Conservation (phyloP, 257 asterid species). For the Nicotiana obtusifolia region DNA sequence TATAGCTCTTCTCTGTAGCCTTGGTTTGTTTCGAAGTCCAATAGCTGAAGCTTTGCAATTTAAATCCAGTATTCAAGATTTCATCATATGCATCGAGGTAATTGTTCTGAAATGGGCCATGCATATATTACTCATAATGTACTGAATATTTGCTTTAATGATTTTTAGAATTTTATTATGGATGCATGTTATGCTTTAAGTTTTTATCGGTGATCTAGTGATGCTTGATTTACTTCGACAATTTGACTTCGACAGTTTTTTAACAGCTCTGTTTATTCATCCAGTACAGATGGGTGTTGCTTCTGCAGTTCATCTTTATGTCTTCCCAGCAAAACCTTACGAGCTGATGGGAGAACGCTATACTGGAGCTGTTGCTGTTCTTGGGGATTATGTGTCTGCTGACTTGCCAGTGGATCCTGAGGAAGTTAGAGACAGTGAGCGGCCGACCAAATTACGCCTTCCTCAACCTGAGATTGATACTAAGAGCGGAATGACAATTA, state of each 20-base stretch:
- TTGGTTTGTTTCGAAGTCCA: conserved; percentile 80
- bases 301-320: conserved; percentile 85
- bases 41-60: conserved; percentile 84
- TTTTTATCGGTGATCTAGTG: neutral
- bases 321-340: conserved; percentile 97
- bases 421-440: conserved; percentile 95
- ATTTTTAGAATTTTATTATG: neutral
- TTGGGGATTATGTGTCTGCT: conserved; percentile 92
- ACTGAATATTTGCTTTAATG: neutral
- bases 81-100: conserved; percentile 98
- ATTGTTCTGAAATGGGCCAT: conserved; percentile 27
- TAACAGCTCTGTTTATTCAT: conserved; percentile 45
- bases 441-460: conserved; percentile 84
- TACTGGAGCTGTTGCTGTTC: conserved; percentile 80
- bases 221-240: neutral
- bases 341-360: conserved; percentile 84
- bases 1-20: conserved; percentile 71
- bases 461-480: conserved; percentile 65
- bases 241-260: conserved; percentile 39
- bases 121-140: neutral
- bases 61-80: conserved; percentile 81
- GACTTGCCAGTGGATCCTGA: conserved; percentile 95
- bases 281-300: conserved; percentile 99
- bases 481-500: conserved; percentile 68
- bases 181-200: neutral